Base-by-base conservation (phyloP, 257 asterid genomes). In the Salvia miltiorrhiza region DNA sequence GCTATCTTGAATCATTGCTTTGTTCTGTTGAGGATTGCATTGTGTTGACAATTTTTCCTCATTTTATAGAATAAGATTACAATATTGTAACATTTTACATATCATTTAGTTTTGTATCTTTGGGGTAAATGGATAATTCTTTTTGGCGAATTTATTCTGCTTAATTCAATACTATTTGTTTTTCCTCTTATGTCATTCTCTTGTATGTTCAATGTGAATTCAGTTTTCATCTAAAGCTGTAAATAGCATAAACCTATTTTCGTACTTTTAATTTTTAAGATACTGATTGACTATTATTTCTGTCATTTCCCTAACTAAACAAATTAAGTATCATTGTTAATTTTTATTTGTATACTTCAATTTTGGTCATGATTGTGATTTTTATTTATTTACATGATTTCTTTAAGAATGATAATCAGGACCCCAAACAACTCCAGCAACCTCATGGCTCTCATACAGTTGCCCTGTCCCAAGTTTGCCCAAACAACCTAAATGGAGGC, bases 381-480 rank as follows among this genome's bases (percentile, higher is more conserved):
- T 67, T 65, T 41, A 33, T 49, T 50, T 55, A 16, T 14, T 67
- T 60, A 65, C 74, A n/a, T 63, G 60, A 55, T 83, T 53, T 68
- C 72, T 67, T 67, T 69, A 73, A 63, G 81, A 80, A 70, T 80
- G 87, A 81, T 80, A 62, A 73, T 63, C 90, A 89, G 87, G 99
- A 94, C 44, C 87, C 87, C 12, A 90, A 81, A 77, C 99, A 83
- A 71, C 79, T 87, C 79, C 88, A 77, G 86, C 93, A 79, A 67
- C 92, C 95, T 80, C 99, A 91, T 69, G 75, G 84, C 71, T 94
- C 99, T 72, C 99, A 94, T 74, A 57, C 84, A 68, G 49, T 73
- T 77, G 93, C 95, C 67, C 89, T 94, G 50, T 81, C 96, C 74
- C 95, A 87, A 88, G 85, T 73, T 70, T 81, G 77, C 76, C 97